These are phyloP conservation scores for Tetragonia tetragonoides DNA, from an alignment of 148 eudicot genomes.

Conservation along the genomic window DNA sequence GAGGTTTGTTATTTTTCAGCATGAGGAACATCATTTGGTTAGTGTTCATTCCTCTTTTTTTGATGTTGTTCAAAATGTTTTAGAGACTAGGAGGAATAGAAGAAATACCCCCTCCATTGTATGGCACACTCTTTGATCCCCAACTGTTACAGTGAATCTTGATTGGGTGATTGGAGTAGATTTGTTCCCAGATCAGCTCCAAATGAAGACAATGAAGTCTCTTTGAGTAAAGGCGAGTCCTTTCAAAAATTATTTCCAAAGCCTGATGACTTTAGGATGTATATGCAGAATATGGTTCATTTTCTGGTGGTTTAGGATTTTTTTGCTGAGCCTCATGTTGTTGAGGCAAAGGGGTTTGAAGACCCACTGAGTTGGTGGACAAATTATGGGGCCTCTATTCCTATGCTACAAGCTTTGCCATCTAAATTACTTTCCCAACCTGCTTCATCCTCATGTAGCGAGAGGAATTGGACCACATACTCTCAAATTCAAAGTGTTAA, in stretches of 20 bases:
- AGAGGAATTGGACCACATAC: slow-evolving; percentile 19
- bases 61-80: background rate
- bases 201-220: no score
- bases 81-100: background rate
- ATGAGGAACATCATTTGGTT: background rate
- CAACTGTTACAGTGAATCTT: background rate
- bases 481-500: background rate
- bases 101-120: slow-evolving; percentile 9
- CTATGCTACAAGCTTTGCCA: background rate
- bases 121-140: slow-evolving; percentile 5
- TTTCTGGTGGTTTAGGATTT: background rate
- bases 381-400: background rate
- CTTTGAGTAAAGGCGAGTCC: no score
- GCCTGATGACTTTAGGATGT: no score
- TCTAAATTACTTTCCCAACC: slow-evolving; percentile 1
- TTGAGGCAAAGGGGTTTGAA: background rate
- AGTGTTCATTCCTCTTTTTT: background rate
- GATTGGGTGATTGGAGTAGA: no score
- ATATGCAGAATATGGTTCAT: background rate
- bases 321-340: slow-evolving; percentile 3
- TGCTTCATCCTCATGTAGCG: slow-evolving; percentile 14
- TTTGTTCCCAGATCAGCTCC: no score
- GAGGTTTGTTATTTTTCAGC: no score
- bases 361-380: slow-evolving; percentile 12
- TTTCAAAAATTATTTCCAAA: no score